Evolutionary conservation across 192 early-diverging fungal species (phyloP), one percentile per base, ranked within the genome.

Genomic region (Globomyces pollinis-pini): DNA sequence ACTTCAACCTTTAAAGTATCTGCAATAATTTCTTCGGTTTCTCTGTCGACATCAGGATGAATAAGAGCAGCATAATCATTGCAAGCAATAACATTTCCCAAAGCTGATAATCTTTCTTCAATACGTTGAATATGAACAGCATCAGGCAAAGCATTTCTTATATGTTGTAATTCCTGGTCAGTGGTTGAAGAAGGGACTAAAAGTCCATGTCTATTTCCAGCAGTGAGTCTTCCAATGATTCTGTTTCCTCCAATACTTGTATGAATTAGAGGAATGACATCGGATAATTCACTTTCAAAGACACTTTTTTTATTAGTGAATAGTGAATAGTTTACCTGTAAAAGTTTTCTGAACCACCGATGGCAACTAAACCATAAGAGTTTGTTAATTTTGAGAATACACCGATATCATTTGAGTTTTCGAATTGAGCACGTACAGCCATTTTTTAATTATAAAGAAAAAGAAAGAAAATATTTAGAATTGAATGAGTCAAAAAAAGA

Each of bases 301-400:
- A 92, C 88, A 74, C 89, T 91, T 30, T 2, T 28, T 7, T 29
- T 6, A 20, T 28, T 18, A 60, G 20, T 42, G 38, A 44, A 70
- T n/a, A n/a, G n/a, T n/a, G n/a, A n/a, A n/a, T n/a, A n/a, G n/a
- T n/a, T n/a, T n/a, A 89, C 89, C 88, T 90, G 83, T 99, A 99
- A 81, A 99, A 99, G 87, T 98, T 99, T 68, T 97, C 96, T 11
- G 93, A 96, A 34, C 96, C 96, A 62, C 96, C 96, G 43, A 96
- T 80, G 28, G 94, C 92, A 31, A 97, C 93, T 59, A 99, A 79
- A 71, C 90, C 93, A 76, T 98, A 99, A 34, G 91, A 87, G 80
- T 99, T 99, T 71, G 96, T 99, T 62, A 99, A 84, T 61, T 87
- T 84, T 68, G 94, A 84, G 58, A 99, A 99, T 44, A 98, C 96